Conservation (phyloP, 331 rosid genomes). For the Malus hybrid region DNA sequence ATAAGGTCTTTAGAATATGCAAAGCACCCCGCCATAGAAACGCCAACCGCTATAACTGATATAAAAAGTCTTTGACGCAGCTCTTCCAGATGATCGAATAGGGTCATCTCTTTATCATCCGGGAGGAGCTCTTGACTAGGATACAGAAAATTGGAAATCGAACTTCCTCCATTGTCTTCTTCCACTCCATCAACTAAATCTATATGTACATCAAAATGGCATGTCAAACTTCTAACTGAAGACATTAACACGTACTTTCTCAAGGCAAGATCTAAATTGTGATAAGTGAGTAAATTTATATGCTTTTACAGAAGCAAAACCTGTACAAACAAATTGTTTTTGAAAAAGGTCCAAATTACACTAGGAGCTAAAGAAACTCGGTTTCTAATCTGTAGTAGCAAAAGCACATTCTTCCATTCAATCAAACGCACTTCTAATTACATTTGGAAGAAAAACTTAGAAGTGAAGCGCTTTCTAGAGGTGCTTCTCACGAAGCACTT, state of each 20-base stretch:
- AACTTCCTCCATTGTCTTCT: conserved; percentile 43
- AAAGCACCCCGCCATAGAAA: conserved; percentile 75
- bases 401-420: background rate
- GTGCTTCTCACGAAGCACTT: background rate
- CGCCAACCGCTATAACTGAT: conserved; percentile 80
- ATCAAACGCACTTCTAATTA: background rate
- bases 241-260: background rate
- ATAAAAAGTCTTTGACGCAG: conserved; percentile 76
- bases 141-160: conserved; percentile 65
- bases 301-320: background rate
- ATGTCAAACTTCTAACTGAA: conserved; percentile 12
- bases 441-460: background rate
- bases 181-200: conserved; percentile 23
- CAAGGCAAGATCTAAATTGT: background rate
- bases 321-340: background rate
- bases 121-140: conserved; percentile 88
- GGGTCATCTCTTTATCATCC: conserved; percentile 85
- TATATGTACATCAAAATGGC: conserved; percentile 13
- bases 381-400: background rate
- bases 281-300: background rate
- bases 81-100: conserved; percentile 95
- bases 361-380: background rate
- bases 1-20: conserved; percentile 76
- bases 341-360: background rate
- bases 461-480: background rate